Percentiles rank a stretch among this genome's conserved stretches.
These are phyloP conservation scores for Monotropa hypopitys DNA, from an alignment of 179 eudicot species.

Conservation along the genomic window DNA sequence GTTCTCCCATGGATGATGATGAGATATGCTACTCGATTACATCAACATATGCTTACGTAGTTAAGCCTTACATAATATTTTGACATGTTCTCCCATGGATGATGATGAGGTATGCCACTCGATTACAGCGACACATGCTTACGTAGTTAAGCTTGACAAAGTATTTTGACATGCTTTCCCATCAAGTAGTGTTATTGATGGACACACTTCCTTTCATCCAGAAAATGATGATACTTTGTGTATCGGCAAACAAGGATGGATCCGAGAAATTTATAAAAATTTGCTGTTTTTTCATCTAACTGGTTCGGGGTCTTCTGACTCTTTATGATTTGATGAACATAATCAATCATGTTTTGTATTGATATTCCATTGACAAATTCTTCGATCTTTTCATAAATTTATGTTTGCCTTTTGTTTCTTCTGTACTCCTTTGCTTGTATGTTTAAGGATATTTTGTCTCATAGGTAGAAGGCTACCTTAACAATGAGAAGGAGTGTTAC, in stretches of 20 bases:
- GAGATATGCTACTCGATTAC: no score
- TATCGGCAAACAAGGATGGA: background rate
- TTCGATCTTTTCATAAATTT: background rate
- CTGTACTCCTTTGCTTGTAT: background rate
- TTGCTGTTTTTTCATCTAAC: background rate
- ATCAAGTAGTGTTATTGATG: background rate
- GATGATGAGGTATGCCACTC: conserved; percentile 41
- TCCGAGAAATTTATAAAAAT: background rate
- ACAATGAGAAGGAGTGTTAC: conserved; percentile 23
- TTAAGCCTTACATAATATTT: no score
- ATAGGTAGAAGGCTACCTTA: conserved; percentile 24
- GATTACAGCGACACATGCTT: background rate
- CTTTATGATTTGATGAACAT: background rate
- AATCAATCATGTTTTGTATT: background rate
- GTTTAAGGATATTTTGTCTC: background rate
- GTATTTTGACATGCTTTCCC: background rate
- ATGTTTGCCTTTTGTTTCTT: background rate
- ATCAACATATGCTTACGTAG: no score
- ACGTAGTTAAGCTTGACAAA: background rate
- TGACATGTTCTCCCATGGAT: no score
- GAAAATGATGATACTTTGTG: background rate
- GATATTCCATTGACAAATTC: background rate
- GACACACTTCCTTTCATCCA: background rate
- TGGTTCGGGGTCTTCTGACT: background rate
- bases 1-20: no score